Evolutionary conservation across 176 grass and related monocot genomes (phyloP).

Genomic region (Zizania latifolia): DNA sequence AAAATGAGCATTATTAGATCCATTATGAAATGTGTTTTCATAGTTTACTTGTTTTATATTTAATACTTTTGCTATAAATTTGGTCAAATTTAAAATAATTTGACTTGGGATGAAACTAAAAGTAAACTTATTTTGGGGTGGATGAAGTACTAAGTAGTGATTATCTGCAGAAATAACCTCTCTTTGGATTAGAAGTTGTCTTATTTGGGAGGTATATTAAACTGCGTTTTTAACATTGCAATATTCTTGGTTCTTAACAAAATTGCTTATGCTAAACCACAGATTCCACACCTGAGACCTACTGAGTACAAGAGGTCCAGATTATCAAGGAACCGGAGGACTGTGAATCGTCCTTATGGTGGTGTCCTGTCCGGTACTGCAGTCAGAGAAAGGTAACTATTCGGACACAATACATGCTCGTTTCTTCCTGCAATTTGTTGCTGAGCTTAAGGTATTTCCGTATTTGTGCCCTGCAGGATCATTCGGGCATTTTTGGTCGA

Average conservation of each 20-base stretch:
- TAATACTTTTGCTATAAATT: too few relatives aligned
- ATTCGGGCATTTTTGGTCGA: conserved; percentile 72
- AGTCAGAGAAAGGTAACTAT: conserved; percentile 56
- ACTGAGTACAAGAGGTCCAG: conserved; percentile 28
- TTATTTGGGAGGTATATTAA: not conserved
- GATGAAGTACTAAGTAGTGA: too few relatives aligned
- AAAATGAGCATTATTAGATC: too few relatives aligned
- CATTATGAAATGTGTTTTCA: too few relatives aligned
- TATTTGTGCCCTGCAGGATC: conserved; percentile 22
- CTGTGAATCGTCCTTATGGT: conserved; percentile 71
- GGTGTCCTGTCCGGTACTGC: conserved; percentile 70
- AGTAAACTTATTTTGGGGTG: too few relatives aligned
- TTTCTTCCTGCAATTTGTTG: not conserved
- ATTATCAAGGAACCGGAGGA: conserved; percentile 52
- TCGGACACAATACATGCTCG: not conserved
- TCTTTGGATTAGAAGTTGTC: not conserved
- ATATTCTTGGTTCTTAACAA: not conserved
- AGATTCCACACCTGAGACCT: conserved; percentile 25
- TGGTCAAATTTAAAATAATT: too few relatives aligned
- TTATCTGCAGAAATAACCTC: not conserved
- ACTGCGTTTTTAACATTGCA: not conserved
- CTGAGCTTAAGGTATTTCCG: conserved; percentile 14
- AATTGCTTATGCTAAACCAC: not conserved
- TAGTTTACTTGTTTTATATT: too few relatives aligned
- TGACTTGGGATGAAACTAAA: too few relatives aligned